These are phyloP conservation scores for Aspergillus affinis DNA, from an alignment of 495 filamentous ascomycete species.

Conservation along the genomic window DNA sequence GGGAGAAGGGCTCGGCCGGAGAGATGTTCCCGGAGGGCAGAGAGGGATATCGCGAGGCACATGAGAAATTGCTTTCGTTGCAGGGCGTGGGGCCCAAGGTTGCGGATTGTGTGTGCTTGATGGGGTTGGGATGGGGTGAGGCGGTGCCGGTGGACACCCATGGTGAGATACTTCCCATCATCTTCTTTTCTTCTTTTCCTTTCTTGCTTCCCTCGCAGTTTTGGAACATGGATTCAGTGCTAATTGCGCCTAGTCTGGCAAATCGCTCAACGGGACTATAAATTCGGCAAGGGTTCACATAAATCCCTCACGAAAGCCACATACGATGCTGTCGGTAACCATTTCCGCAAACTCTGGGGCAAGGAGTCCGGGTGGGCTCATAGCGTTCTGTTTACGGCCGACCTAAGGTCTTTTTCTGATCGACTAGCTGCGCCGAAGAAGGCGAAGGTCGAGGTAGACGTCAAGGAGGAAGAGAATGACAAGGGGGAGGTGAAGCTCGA, in stretches of 20 bases:
- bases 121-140: slow-evolving; percentile 97
- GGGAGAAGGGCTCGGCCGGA: slow-evolving; percentile 39
- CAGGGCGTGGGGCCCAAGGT: slow-evolving; percentile 95
- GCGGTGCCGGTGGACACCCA: slow-evolving; percentile 96
- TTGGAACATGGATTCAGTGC: slow-evolving; percentile 1
- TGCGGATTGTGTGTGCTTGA: slow-evolving; percentile 91
- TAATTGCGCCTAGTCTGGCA: slow-evolving; percentile 72
- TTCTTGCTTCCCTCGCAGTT: neutral
- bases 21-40: slow-evolving; percentile 59
- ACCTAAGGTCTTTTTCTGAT: slow-evolving; percentile 82
- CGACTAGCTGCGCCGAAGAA: slow-evolving; percentile 50
- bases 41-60: slow-evolving; percentile 74
- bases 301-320: slow-evolving; percentile 85
- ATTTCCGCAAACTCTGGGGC: slow-evolving; percentile 90
- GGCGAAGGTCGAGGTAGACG: slow-evolving; percentile 49
- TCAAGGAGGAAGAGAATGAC: slow-evolving; percentile 31
- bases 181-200: slow-evolving; percentile 3
- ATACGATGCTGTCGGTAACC: slow-evolving; percentile 85
- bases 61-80: slow-evolving; percentile 73
- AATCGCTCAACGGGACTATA: slow-evolving; percentile 94
- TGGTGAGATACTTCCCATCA: slow-evolving; percentile 42
- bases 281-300: slow-evolving; percentile 79
- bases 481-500: slow-evolving; percentile 29
- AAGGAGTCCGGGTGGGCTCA: slow-evolving; percentile 96
- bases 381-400: slow-evolving; percentile 92